These are phyloP conservation scores for Venturia nashicola DNA, from an alignment of 2,329 filamentous ascomycete species.

Conservation along the genomic window DNA sequence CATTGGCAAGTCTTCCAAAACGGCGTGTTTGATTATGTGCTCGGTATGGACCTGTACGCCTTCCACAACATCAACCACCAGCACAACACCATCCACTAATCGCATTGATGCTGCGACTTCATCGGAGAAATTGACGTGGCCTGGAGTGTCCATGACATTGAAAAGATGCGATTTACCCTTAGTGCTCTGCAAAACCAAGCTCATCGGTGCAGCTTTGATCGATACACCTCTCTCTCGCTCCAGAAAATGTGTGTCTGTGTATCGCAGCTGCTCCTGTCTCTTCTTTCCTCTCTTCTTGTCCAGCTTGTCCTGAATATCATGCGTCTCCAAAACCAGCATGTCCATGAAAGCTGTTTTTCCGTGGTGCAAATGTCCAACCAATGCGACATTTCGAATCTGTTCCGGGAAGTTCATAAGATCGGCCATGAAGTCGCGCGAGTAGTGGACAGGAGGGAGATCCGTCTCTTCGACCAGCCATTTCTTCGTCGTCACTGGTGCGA, in stretches of 20 bases:
- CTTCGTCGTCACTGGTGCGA: constrained; percentile 85
- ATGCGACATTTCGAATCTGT: constrained; percentile 82
- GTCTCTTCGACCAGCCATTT: constrained; percentile 92
- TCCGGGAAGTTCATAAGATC: constrained; percentile 94
- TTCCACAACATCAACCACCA: constrained; percentile 93
- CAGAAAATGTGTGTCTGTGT: constrained; percentile 83
- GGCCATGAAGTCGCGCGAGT: constrained; percentile 83
- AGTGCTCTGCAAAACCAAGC: constrained; percentile 72
- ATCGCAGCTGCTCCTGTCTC: constrained; percentile 80
- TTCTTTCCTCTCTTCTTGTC: constrained; percentile 72
- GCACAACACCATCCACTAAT: constrained; percentile 78
- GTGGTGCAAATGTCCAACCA: constrained; percentile 89
- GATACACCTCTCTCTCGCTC: constrained; percentile 86
- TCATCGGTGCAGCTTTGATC: constrained; percentile 91
- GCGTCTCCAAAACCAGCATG: constrained; percentile 92
- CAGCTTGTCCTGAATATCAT: constrained; percentile 68
- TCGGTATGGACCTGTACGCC: constrained; percentile 98
- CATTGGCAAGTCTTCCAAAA: constrained; percentile 77
- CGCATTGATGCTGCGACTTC: constrained; percentile 84
- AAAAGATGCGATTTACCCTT: constrained; percentile 90
- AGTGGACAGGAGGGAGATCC: constrained; percentile 78
- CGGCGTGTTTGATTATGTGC: constrained; percentile 91
- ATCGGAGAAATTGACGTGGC: constrained; percentile 97
- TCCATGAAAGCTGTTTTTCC: constrained; percentile 98
- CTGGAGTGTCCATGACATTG: constrained; percentile 91